Evolutionary conservation across 1,139 yeast genomes (phyloP), one percentile per base, ranked within the genome.

Genomic region (Candida anutae): DNA sequence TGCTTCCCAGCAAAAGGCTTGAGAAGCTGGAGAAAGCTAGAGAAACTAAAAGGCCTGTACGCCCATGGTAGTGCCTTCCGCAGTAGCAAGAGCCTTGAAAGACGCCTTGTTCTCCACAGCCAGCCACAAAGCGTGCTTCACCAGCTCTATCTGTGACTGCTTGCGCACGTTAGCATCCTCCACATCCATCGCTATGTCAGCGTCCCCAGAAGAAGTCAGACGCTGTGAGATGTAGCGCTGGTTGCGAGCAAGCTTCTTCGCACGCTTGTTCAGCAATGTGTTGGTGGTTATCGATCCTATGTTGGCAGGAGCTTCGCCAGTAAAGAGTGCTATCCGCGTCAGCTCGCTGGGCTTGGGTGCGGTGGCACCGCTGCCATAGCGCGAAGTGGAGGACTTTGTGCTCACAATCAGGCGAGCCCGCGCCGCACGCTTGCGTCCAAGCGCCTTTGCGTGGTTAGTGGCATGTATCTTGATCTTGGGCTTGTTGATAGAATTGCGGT

Each of bases 21-120:
- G n/a, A n/a, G n/a, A n/a, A n/a, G n/a, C n/a, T n/a, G n/a, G n/a
- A n/a, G n/a, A n/a, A n/a, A n/a, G n/a, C n/a, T n/a, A n/a, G n/a
- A n/a, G n/a, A n/a, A n/a, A n/a, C n/a, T n/a, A n/a, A n/a, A n/a
- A n/a, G n/a, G n/a, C n/a, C 45, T 80, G 84, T 21, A 78, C 77
- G 21, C 96, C 96, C 36, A 87, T 59, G 3, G 94, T 81, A 21
- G 95, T 87, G 31, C 95, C 95, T 43, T 76, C 74, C 17, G 81
- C 81, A 21, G 62, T 57, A 10, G 67, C 47, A 27, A 59, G 54
- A 22, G 69, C 54, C 16, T 58, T 52, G 32, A 76, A 60, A 24
- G 33, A 35, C 8, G 67, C 67, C 24, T 62, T 62, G 45, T 69
- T 78, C 31, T 77, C 85, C 30, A 79, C 66, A 16, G 76, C 79